These are phyloP conservation scores for Lactarius quietus DNA, from an alignment of 768 basidiomycete genomes.

Conservation along the genomic window DNA sequence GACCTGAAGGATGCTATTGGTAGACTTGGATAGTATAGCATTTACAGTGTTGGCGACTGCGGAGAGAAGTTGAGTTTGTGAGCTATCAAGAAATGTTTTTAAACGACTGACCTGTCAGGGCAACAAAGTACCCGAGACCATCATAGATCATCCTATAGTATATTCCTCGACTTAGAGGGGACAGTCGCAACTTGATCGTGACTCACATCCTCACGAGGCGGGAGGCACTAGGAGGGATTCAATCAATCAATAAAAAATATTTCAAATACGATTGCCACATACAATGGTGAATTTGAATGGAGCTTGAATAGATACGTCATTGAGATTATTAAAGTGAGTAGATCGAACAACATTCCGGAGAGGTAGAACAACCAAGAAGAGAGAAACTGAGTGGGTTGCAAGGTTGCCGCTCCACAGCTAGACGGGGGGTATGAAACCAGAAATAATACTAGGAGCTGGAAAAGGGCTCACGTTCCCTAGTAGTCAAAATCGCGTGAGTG, in stretches of 20 bases:
- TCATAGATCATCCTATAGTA: constrained; percentile 59
- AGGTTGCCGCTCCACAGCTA: constrained; percentile 47
- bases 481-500: background rate
- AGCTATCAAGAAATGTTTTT: background rate
- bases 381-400: constrained; percentile 24
- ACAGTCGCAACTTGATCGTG: background rate
- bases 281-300: constrained; percentile 37
- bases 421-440: background rate
- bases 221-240: constrained; percentile 24
- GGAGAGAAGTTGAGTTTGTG: background rate
- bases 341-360: constrained; percentile 54
- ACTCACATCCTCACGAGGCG: constrained; percentile 30
- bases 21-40: constrained; percentile 28
- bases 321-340: constrained; percentile 47
- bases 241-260: background rate
- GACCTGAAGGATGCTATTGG: constrained; percentile 25
- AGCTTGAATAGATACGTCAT: constrained; percentile 50
- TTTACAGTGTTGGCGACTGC: constrained; percentile 30
- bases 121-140: constrained; percentile 59
- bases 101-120: constrained; percentile 40
- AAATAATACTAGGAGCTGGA: background rate
- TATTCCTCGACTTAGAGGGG: background rate
- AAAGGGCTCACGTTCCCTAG: constrained; percentile 36
- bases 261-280: background rate
- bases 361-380: constrained; percentile 59